A percentile compares a stretch with the other conserved stretches of the same genome.
Conservation (phyloP, 768 basidiomycete species). For the Tricholoma flavovirens region DNA sequence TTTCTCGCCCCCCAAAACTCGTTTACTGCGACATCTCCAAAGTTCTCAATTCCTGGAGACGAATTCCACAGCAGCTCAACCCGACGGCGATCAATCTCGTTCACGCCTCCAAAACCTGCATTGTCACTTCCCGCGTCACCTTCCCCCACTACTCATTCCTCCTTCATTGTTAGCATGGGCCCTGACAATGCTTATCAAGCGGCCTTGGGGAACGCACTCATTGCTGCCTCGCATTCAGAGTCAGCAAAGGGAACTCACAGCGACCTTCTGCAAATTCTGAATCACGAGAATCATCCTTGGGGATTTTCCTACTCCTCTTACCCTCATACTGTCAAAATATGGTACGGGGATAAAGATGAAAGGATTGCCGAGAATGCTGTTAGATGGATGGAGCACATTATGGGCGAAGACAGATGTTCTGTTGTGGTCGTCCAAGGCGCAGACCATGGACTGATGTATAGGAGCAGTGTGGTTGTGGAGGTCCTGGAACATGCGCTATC, state of each 20-base stretch:
- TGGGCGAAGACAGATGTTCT: conserved; percentile 68
- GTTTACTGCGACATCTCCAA: conserved; percentile 27
- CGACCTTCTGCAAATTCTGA: conserved; percentile 88
- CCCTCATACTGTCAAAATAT: conserved; percentile 71
- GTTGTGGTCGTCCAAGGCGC: conserved; percentile 84
- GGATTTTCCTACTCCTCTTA: conserved; percentile 86
- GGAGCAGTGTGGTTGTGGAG: conserved; percentile 80
- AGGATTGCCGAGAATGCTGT: conserved; percentile 89
- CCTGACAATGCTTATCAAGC: conserved; percentile 51
- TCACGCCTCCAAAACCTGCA: conserved; percentile 45
- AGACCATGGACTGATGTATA: conserved; percentile 93
- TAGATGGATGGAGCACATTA: conserved; percentile 85
- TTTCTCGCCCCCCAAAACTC: conserved; percentile 18
- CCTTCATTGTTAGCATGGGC: conserved; percentile 25
- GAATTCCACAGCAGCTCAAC: conserved; percentile 36
- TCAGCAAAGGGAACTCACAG: conserved; percentile 86
- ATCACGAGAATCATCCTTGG: conserved; percentile 84
- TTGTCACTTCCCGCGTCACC: conserved; percentile 47
- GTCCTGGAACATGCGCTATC: conserved; percentile 67
- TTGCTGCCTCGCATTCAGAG: conserved; percentile 93
- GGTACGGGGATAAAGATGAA: conserved; percentile 94
- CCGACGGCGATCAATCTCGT: conserved; percentile 73
- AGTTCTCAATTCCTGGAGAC: conserved; percentile 26
- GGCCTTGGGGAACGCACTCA: conserved; percentile 81
- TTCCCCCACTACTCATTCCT: conserved; percentile 34